Evolutionary conservation across 2,329 filamentous ascomycete genomes (phyloP).

Genomic region (Penicillium sp.): DNA sequence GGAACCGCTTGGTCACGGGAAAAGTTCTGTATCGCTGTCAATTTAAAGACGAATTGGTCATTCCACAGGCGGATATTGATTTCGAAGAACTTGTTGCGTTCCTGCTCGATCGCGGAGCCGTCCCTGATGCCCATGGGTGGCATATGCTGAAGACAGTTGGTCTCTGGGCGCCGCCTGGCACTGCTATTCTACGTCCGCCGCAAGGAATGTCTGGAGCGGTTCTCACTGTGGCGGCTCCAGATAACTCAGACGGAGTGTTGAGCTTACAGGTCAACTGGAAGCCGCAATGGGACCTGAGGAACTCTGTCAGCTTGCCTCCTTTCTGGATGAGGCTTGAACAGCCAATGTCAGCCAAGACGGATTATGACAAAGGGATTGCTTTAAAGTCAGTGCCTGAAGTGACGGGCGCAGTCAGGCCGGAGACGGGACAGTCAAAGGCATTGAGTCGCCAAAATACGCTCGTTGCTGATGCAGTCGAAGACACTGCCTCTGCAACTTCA

Average conservation of each 20-base stretch:
- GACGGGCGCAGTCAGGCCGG: neutral
- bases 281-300: neutral
- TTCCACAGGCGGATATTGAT: slow-evolving; percentile 6
- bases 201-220: slow-evolving; percentile 1
- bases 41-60: slow-evolving; percentile 5
- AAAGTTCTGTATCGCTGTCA: slow-evolving; percentile 7
- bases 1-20: slow-evolving; percentile 6
- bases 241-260: slow-evolving; percentile 7
- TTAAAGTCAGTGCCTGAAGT: neutral
- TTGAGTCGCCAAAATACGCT: slow-evolving; percentile 1
- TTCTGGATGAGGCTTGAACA: neutral
- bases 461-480: neutral
- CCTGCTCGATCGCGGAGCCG: slow-evolving; percentile 7
- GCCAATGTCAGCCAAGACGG: neutral
- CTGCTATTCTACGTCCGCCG: slow-evolving; percentile 3
- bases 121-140: slow-evolving; percentile 6
- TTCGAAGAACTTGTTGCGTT: slow-evolving; percentile 7
- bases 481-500: neutral
- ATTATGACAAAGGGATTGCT: neutral
- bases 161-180: slow-evolving; percentile 8
- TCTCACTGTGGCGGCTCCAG: neutral
- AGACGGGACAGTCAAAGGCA: neutral
- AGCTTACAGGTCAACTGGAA: slow-evolving; percentile 5
- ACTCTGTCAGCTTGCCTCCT: neutral
- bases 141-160: slow-evolving; percentile 4